phyloP scores from a whole-genome alignment of 2,329 filamentous ascomycete species.

The Colletotrichum phormii region DNA sequence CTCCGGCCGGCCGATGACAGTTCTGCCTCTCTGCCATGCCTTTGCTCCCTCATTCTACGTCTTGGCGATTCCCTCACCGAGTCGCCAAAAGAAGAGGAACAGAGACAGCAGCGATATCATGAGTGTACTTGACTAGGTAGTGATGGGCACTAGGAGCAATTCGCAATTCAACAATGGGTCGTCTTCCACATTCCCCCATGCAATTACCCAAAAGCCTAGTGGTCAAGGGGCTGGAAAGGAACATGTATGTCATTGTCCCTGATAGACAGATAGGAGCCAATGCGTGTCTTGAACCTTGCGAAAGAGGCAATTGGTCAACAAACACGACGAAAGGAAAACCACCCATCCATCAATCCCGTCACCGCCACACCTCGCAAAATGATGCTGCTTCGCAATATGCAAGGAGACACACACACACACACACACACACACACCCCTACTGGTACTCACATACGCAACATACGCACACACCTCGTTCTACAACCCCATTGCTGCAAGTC shows the following conservation, averaged over 20 bases:
- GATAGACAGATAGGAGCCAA: not conserved
- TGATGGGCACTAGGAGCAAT: too few relatives aligned
- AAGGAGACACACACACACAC: not conserved
- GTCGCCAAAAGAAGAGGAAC: not conserved
- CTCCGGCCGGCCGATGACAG: slow-evolving; percentile 29
- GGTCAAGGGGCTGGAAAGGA: not conserved
- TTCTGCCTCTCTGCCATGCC: not conserved
- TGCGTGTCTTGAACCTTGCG: not conserved
- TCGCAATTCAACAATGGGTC: too few relatives aligned
- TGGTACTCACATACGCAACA: not conserved
- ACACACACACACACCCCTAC: not conserved
- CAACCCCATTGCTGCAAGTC: not conserved
- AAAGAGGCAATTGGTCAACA: not conserved
- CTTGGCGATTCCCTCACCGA: not conserved
- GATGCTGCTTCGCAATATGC: not conserved
- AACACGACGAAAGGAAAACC: slow-evolving; percentile 12
- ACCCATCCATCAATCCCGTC: not conserved
- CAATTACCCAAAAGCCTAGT: not conserved
- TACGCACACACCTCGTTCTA: not conserved
- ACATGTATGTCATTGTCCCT: not conserved
- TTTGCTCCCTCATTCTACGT: not conserved
- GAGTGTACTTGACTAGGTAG: too few relatives aligned
- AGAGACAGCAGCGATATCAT: not conserved
- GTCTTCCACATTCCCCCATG: not conserved
- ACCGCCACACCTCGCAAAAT: not conserved